A percentile compares a stretch with the other conserved stretches of the same genome.
phyloP scores from a whole-genome alignment of 2,329 filamentous ascomycete species.

The Colletotrichum scovillei region DNA sequence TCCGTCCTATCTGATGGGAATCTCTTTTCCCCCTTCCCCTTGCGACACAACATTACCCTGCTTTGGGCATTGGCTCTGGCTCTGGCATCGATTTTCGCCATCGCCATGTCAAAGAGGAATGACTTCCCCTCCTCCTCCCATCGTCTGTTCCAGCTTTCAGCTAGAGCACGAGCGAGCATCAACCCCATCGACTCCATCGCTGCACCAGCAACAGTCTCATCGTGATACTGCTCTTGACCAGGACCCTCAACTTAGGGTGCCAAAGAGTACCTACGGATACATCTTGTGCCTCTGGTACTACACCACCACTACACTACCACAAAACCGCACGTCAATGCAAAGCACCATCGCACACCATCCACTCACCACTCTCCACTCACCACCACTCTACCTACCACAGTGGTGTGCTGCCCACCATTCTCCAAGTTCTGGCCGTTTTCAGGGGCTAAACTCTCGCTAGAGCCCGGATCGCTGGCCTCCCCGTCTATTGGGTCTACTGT shows the following conservation, averaged over 20 bases:
- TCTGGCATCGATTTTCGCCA: neutral
- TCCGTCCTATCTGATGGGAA: slow-evolving; percentile 12
- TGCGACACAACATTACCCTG: neutral
- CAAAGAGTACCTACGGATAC: neutral
- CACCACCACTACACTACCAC: neutral
- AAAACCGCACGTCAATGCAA: neutral
- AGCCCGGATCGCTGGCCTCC: slow-evolving; percentile 18
- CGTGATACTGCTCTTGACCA: slow-evolving; percentile 8
- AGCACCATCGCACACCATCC: neutral
- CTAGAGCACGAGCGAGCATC: slow-evolving; percentile 13
- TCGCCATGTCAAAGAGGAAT: neutral
- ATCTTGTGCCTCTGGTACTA: neutral
- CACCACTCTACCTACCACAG: too few relatives aligned
- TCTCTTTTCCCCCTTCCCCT: neutral
- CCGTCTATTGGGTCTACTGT: neutral
- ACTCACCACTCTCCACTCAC: too few relatives aligned
- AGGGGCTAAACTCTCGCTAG: slow-evolving; percentile 25
- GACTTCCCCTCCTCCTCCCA: neutral
- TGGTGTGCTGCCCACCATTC: neutral
- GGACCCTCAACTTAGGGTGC: neutral
- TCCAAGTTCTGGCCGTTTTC: slow-evolving; percentile 18
- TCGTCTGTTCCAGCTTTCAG: neutral
- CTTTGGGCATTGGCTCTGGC: neutral
- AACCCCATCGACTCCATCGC: neutral
- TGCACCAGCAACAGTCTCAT: slow-evolving; percentile 17